These are phyloP conservation scores for Spathaspora girioi DNA, from an alignment of 805 yeast genomes.

Conservation along the genomic window DNA sequence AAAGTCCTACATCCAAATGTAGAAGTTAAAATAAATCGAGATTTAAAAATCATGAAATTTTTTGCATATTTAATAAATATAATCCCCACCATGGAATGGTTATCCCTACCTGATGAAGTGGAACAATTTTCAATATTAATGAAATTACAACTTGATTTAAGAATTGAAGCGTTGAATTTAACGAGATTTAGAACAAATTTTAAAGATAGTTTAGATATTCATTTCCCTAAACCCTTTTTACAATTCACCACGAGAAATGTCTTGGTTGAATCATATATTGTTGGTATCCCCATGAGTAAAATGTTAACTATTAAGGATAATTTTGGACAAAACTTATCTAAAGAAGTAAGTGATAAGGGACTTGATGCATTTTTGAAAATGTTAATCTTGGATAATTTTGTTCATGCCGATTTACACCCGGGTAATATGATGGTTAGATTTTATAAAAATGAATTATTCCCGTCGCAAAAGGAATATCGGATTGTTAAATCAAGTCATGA, in stretches of 20 bases:
- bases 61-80: conserved; percentile 68
- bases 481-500: conserved; percentile 41
- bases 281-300: conserved; percentile 78
- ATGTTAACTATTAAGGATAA: conserved; percentile 50
- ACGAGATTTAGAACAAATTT: conserved; percentile 70
- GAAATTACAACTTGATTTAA: conserved; percentile 82
- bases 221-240: conserved; percentile 76
- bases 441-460: conserved; percentile 45
- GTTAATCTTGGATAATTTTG: conserved; percentile 89
- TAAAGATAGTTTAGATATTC: conserved; percentile 51
- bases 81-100: conserved; percentile 97
- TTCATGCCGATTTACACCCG: conserved; percentile 96
- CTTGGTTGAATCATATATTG: conserved; percentile 79
- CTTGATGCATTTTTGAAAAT: conserved; percentile 89
- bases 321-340: conserved; percentile 52
- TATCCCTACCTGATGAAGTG: conserved; percentile 91
- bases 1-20: conserved; percentile 92
- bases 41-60: conserved; percentile 75
- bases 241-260: conserved; percentile 65
- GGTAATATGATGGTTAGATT: conserved; percentile 86
- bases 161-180: conserved; percentile 86
- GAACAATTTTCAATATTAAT: conserved; percentile 81
- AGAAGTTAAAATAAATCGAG: conserved; percentile 67
- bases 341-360: conserved; percentile 72
- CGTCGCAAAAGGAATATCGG: conserved; percentile 41